Base-by-base conservation (phyloP, 2,329 filamentous ascomycete genomes). In the Blastomyces silverae region DNA sequence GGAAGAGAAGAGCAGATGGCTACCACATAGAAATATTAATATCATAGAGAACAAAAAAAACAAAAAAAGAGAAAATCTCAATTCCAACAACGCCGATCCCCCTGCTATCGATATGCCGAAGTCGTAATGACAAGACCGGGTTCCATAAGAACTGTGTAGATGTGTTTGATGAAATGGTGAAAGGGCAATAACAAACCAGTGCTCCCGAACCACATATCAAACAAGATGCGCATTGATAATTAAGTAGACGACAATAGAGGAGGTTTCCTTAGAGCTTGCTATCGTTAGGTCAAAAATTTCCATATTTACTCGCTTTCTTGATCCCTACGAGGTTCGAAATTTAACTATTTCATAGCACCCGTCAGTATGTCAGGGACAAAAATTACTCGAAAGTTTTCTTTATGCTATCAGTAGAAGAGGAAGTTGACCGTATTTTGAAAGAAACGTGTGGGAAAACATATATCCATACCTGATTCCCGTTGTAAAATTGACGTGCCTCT, bases 401-500 rank as follows among this genome's bases (percentile, higher is more conserved):
- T 15, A 37, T 25, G 17, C 17, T 34, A n/a, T 56, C 5, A n/a
- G 34, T 37, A 42, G 37, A 42, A 20, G 48, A 52, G 52, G 59
- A 1, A 25, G 15, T 2, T 17, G n/a, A 0, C n/a, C 34, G 2
- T 31, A 25, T 44, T 46, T n/a, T n/a, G 34, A 56, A n/a, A 37
- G 6, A 3, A n/a, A n/a, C 3, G 50, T 15, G 20, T 5, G 44
- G 44, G n/a, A 31, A 31, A 39, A 44, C 3, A 64, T 63, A 70
- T 69, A 80, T 77, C 79, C 85, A 77, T 80, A 92, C 90, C 74
- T 90, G 90, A 73, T 96, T 97, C 0, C 92, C 92, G 72, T 97
- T 97, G 73, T 97, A 96, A 58, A 95, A 84, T 72, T 95, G 88
- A 56, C 86, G 83, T 0, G 6, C n/a, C 67, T 87, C 82, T 64